Conservation (phyloP, 2,329 filamentous ascomycete species). For the Aspergillus novoparasiticus region DNA sequence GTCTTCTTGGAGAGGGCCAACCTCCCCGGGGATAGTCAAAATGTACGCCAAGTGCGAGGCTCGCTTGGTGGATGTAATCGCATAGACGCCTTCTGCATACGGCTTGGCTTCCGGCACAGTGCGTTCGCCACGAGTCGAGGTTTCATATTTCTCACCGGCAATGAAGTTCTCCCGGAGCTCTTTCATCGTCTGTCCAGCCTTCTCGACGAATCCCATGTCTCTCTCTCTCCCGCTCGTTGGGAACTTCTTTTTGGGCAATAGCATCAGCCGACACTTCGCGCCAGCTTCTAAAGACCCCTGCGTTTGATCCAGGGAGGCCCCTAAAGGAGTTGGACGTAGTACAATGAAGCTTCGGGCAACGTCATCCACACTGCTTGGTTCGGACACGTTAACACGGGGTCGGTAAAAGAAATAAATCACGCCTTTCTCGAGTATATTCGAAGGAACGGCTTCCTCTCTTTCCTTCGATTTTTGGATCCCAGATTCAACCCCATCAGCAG, state of each 20-base stretch:
- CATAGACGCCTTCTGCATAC: conserved; percentile 84
- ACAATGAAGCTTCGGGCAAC: conserved; percentile 79
- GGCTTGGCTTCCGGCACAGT: conserved; percentile 70
- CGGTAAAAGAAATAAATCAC: conserved; percentile 91
- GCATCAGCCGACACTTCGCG: conserved; percentile 70
- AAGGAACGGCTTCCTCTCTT: conserved; percentile 55
- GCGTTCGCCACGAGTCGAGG: conserved; percentile 72
- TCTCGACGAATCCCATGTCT: conserved; percentile 84
- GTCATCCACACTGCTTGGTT: conserved; percentile 69
- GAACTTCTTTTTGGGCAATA: conserved; percentile 81
- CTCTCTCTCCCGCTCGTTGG: conserved; percentile 69
- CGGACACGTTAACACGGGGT: conserved; percentile 71
- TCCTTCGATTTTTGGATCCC: conserved; percentile 55
- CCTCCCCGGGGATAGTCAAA: conserved; percentile 69
- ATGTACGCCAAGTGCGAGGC: conserved; percentile 80
- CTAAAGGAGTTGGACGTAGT: conserved; percentile 69
- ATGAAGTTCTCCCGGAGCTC: conserved; percentile 75
- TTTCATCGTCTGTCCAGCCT: conserved; percentile 65
- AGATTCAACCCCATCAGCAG: conserved; percentile 27
- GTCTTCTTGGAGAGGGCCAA: conserved; percentile 73
- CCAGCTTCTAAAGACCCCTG: conserved; percentile 58
- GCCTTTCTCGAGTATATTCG: conserved; percentile 79
- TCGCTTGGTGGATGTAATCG: conserved; percentile 70
- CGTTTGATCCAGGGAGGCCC: conserved; percentile 63
- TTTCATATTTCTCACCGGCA: conserved; percentile 67